phyloP scores from a whole-genome alignment of 345 rosid genomes.

The Corymbia maculata region DNA sequence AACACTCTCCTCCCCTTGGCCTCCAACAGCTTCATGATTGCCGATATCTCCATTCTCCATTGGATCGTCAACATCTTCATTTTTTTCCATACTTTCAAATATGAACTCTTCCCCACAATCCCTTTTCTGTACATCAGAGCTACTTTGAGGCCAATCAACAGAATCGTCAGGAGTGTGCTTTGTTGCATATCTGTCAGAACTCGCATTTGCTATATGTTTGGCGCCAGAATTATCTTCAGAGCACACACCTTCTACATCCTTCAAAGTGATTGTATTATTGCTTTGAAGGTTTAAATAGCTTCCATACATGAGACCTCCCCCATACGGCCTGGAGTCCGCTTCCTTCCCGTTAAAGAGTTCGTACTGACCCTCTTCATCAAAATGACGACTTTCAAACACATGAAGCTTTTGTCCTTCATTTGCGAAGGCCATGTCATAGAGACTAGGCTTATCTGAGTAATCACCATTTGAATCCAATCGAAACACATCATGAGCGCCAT shows the following conservation, averaged over 20 bases:
- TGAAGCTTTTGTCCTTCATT: constrained; percentile 7
- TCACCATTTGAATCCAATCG: constrained; percentile 20
- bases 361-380: constrained; percentile 5
- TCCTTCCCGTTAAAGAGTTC: constrained; percentile 1
- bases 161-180: not conserved
- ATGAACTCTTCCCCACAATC: not conserved
- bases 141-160: not conserved
- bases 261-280: not conserved
- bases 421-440: constrained; percentile 7
- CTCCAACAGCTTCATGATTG: constrained; percentile 14
- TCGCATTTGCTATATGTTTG: not conserved
- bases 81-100: not conserved
- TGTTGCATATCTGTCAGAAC: not conserved
- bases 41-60: constrained; percentile 1
- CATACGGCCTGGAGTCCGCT: not conserved
- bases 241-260: not conserved
- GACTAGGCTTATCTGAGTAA: constrained; percentile 50
- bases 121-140: not conserved
- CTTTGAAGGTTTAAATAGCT: not conserved
- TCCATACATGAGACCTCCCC: not conserved
- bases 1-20: not conserved
- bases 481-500: constrained; percentile 31
- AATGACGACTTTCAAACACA: constrained; percentile 10
- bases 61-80: not conserved
- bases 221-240: not conserved